These are phyloP conservation scores for Nemania sp. DNA, from an alignment of 2,329 filamentous ascomycete species.

Conservation along the genomic window DNA sequence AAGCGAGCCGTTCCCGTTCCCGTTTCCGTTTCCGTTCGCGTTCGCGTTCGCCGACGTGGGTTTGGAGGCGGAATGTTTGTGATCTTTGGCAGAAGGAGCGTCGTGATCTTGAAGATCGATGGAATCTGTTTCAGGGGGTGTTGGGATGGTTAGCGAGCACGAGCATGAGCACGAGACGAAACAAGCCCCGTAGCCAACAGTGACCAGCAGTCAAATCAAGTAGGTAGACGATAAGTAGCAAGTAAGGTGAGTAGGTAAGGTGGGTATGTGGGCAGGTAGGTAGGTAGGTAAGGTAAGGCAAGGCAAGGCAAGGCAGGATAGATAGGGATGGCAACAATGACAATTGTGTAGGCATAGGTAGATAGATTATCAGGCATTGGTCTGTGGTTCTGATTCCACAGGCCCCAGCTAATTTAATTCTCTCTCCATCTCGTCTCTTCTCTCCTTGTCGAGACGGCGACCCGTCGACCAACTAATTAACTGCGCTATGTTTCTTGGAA, in stretches of 20 bases:
- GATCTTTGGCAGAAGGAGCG: slow-evolving; percentile 82
- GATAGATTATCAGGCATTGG: too few species aligned
- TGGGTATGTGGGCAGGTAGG: neutral
- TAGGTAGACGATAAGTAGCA: neutral
- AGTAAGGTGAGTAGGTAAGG: neutral
- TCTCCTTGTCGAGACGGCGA: slow-evolving; percentile 21
- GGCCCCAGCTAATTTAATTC: slow-evolving; percentile 31
- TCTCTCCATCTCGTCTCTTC: too few species aligned
- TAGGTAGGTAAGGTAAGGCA: slow-evolving; percentile 10
- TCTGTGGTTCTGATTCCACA: neutral
- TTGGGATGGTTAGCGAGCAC: slow-evolving; percentile 37
- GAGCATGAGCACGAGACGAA: slow-evolving; percentile 17
- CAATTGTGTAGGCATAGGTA: too few species aligned
- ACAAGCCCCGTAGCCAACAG: slow-evolving; percentile 10
- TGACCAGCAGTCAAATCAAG: slow-evolving; percentile 14
- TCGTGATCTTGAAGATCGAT: slow-evolving; percentile 89
- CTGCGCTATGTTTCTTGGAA: slow-evolving; percentile 22
- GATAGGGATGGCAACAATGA: neutral
- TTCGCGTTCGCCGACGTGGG: too few species aligned
- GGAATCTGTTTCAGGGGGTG: slow-evolving; percentile 70
- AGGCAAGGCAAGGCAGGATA: slow-evolving; percentile 1
- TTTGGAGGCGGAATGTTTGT: slow-evolving; percentile 62
- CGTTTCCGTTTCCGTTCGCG: neutral
- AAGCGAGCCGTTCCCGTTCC: slow-evolving; percentile 49
- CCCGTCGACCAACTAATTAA: slow-evolving; percentile 25